These are phyloP conservation scores for Brassica cretica DNA, from an alignment of 345 rosid genomes.

Conservation along the genomic window DNA sequence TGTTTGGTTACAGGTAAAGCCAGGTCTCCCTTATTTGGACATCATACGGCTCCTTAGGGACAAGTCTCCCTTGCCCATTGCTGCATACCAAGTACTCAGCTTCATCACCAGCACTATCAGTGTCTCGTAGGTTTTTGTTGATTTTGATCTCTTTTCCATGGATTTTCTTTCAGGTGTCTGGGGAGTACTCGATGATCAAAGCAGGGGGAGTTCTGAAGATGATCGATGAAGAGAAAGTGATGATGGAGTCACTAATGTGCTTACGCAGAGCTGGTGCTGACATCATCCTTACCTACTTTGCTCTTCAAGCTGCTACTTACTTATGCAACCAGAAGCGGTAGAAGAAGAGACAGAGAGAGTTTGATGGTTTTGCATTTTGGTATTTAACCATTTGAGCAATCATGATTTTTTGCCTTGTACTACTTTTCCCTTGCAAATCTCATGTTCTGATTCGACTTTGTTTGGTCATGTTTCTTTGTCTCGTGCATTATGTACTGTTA, in stretches of 20 bases:
- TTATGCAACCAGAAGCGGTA: conserved; percentile 59
- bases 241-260: conserved; percentile 96
- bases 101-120: background rate
- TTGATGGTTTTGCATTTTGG: background rate
- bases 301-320: conserved; percentile 87
- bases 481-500: background rate
- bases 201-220: conserved; percentile 88
- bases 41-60: conserved; percentile 86
- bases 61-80: conserved; percentile 77
- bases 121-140: background rate
- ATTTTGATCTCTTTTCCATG: background rate
- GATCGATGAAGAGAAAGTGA: conserved; percentile 94
- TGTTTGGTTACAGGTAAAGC: conserved; percentile 67
- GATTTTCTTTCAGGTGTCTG: conserved; percentile 40
- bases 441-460: conserved; percentile 1
- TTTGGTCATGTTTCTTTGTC: background rate
- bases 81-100: conserved; percentile 79
- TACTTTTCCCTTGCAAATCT: background rate
- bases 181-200: conserved; percentile 97
- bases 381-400: conserved; percentile 11
- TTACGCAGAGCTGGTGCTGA: conserved; percentile 93
- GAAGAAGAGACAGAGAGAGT: conserved; percentile 19
- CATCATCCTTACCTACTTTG: conserved; percentile 86
- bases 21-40: conserved; percentile 96
- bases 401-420: conserved; percentile 2